Base-by-base conservation (phyloP, 495 filamentous ascomycete species). In the Lasiosphaeriaceae sp. region DNA sequence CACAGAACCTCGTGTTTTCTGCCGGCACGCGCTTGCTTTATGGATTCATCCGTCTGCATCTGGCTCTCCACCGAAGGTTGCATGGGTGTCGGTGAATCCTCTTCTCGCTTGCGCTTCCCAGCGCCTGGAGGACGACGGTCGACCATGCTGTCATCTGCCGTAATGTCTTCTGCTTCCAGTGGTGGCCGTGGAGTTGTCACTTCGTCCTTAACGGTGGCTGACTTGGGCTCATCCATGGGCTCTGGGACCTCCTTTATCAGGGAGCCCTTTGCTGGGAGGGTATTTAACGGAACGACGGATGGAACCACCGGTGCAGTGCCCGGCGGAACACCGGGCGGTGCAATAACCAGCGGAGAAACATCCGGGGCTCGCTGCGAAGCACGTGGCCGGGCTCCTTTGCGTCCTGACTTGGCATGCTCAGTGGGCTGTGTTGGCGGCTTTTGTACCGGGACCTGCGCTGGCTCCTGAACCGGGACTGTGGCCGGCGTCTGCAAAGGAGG, bases 141-240 rank as follows among this genome's bases (percentile, higher is more conserved):
- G 4, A 60, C 50, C 17, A 65, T 57, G 56, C 65, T 70, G 61
- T 81, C 74, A 54, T 78, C 77, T n/a, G 74, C 68, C 44, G 83
- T 70, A 31, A 82, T 71, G 65, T 83, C 70, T 51, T 77, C 70
- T 52, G 73, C 58, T 59, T 80, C 75, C 59, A 77, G 76, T 41
- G 77, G 66, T 70, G 75, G 75, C 53, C 62, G 74, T 66, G 88
- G 85, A 1, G 85, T 87, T 19, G 71, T 77, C 34, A 80, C 83
- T 67, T 94, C 89, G 47, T 81, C 76, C 71, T 92, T 92, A 57
- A 92, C 78, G 41, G 71, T 77, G 50, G 77, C n/a, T 19, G 52
- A 20, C 8, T 56, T 56, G 5, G 26, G 21, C 19, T 65, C 59
- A 50, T 17, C 53, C 12, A 19, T 29, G 3, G 48, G 43, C 37